Evolutionary conservation across 2,329 filamentous ascomycete genomes (phyloP).

Genomic region (Akanthomyces muscarius): DNA sequence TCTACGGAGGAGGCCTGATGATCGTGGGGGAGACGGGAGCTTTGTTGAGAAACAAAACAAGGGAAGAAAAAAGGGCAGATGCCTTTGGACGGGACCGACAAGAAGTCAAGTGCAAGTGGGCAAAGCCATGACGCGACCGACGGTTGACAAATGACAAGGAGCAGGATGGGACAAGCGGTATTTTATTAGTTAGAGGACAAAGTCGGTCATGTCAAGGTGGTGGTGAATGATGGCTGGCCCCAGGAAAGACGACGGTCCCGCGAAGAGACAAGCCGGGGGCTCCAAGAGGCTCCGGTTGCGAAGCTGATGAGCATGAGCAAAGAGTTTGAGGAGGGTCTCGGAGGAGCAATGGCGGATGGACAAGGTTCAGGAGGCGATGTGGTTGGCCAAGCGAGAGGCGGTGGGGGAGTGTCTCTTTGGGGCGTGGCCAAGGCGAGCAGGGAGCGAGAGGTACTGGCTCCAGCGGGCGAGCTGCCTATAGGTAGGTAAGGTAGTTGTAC

Average conservation of each 20-base stretch:
- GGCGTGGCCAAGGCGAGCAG: not conserved
- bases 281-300: constrained; percentile 12
- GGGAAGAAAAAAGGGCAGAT: not conserved
- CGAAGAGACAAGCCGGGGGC: constrained; percentile 8
- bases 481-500: not conserved
- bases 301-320: constrained; percentile 13
- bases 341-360: constrained; percentile 16
- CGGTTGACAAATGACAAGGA: not conserved
- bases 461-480: not conserved
- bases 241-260: not conserved
- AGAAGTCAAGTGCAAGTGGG: constrained; percentile 4
- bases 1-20: not conserved
- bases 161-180: constrained; percentile 3
- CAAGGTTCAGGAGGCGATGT: constrained; percentile 15
- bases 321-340: constrained; percentile 20
- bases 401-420: not conserved
- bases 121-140: constrained; percentile 1
- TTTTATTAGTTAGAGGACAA: not conserved
- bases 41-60: constrained; percentile 4
- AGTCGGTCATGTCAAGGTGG: not conserved
- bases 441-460: not conserved
- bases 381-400: constrained; percentile 14
- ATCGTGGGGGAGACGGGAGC: not conserved
- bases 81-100: not conserved
- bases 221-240: constrained; percentile 1